Evolutionary conservation across 2,329 filamentous ascomycete genomes (phyloP), one percentile per base, ranked within the genome.

Genomic region (Epichloe uncinata): DNA sequence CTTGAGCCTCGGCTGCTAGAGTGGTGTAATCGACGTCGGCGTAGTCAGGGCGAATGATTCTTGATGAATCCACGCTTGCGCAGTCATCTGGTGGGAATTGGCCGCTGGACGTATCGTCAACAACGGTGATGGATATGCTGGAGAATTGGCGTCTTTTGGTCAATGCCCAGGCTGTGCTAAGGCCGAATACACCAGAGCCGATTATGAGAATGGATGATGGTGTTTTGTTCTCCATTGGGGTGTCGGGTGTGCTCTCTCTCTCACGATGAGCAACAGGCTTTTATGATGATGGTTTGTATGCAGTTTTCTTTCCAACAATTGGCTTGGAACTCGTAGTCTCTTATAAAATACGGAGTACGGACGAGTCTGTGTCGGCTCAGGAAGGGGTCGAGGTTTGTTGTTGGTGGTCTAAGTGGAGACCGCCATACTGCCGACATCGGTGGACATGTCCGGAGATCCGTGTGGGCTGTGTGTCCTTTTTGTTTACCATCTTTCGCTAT

Each of bases 41-140:
- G 62, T 97, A 97, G 72, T 97, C 91, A 47, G 78, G 69, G 50
- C 81, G 74, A 55, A 84, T 73, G 57, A 84, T 81, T 56, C 81
- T 76, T 12, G 79, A 82, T 4, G 72, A 73, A 66, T 84, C 81
- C 59, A 82, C 73, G 55, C 75, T 80, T 47, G 79, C 74, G 51
- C 73, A 73, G 58, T 84, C 79, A 42, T 72, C 67, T 6, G 78
- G 71, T 2, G 80, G 80, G 59, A 83, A 82, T 37, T 82, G 74
- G 26, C 66, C 66, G 2, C 70, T 64, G 5, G 72, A 73, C 15
- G 51, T 46, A 50, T 78, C 71, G 63, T 84, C 77, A 51, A 85
- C 65, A 47, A 84, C 58, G 15, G 78, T 81, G 63, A 85, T 80
- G 48, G 65, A 61, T 40, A 75, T 74, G 49, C 66, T 53, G 53